phyloP scores from a whole-genome alignment of 805 yeast species.

The Yarrowia divulgata region DNA sequence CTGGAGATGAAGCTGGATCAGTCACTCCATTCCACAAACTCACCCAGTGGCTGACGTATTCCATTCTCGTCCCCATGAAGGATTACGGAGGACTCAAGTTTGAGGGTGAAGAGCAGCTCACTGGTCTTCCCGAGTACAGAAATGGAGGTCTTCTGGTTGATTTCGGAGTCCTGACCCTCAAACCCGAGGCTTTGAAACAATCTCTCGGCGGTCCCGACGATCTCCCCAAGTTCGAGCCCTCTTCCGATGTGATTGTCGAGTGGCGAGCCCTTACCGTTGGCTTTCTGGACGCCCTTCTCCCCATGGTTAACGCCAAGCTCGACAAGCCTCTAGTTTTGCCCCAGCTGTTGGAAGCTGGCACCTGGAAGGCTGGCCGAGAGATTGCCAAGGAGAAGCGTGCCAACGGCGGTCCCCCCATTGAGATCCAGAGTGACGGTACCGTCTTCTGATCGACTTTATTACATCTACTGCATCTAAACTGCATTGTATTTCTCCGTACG shows the following conservation, averaged over 20 bases:
- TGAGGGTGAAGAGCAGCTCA: constrained; percentile 55
- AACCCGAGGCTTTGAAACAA: constrained; percentile 50
- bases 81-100: constrained; percentile 55
- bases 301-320: constrained; percentile 59
- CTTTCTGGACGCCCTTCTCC: constrained; percentile 60
- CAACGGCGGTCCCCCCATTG: constrained; percentile 69
- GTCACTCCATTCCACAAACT: constrained; percentile 70
- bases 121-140: constrained; percentile 68
- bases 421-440: constrained; percentile 68
- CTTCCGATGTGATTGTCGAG: constrained; percentile 67
- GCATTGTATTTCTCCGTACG: background rate
- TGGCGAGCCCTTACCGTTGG: constrained; percentile 72
- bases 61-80: constrained; percentile 61
- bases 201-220: constrained; percentile 43
- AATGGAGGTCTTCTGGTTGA: constrained; percentile 72
- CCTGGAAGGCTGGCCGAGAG: constrained; percentile 71
- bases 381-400: constrained; percentile 60
- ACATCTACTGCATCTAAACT: background rate
- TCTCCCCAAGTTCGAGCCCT: constrained; percentile 61
- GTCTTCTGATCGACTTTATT: constrained; percentile 55
- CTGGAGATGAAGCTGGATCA: constrained; percentile 51
- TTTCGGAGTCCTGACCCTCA: constrained; percentile 59
- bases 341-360: constrained; percentile 71
- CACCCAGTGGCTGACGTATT: constrained; percentile 72
- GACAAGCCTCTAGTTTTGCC: constrained; percentile 54